Base-by-base conservation (phyloP, 106 monocot genomes). In the Platanthera guangdongensis region DNA sequence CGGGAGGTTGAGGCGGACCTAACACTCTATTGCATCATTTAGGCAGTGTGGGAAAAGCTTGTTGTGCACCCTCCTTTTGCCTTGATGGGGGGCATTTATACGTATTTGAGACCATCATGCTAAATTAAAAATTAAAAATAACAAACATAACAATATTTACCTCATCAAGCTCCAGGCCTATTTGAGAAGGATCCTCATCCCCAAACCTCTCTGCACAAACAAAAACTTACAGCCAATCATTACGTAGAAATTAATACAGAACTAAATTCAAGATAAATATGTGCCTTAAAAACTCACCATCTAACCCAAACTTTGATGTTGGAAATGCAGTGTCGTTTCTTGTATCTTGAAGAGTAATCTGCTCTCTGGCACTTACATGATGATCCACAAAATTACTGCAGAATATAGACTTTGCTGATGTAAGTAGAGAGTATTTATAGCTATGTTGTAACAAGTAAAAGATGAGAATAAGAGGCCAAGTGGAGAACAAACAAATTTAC, bases 161-260 rank as follows among this genome's bases (percentile, higher is more conserved):
- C 94, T 99, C 97, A 82, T 99, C 97, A 71, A 99, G 82, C 63
- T 99, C 92, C 60, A 99, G 80, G 12, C 86, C 86, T 79, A 99
- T 91, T 51, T 99, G 97, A 81, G 97, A 91, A 88, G 94, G 86
- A 88, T 90, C 90, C 73, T 89, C 97, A 92, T 99, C 97, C 64
- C 94, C 97, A 88, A 99, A 99, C 73, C 92, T 91, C 73, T 99
- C 97, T 99, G 90, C 28, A 79, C 5, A 71, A 78, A 78, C 10
- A 76, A 79, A 78, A 79, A 70, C 46, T 28, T 57, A 46, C 45
- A 78, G 8, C 62, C 12, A 51, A 72, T 22, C 19, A 50, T 8
- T 18, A n/a, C 12, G 51, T 50, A 50, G 39, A 72, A 72, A 51
- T 51, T 10, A 72, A 67, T 71, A 79, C 48, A 57, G 9, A 39